Percentiles rank a stretch among this genome's conserved stretches.
Evolutionary conservation across 805 yeast species (phyloP).

Genomic region (Jamesozyma spencerorum): DNA sequence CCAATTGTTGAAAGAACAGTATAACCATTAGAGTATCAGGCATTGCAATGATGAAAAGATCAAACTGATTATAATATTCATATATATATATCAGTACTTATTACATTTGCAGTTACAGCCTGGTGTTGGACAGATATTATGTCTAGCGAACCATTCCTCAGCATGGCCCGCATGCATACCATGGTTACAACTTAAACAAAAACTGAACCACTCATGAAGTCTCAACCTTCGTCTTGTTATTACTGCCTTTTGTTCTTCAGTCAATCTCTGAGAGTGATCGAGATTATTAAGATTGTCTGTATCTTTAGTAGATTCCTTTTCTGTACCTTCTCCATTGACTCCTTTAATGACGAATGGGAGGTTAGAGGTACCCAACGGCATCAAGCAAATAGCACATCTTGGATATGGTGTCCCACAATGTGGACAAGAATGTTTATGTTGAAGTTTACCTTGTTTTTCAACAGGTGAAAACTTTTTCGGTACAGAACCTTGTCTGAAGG

Average conservation of each 20-base stretch:
- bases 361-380: slow-evolving; percentile 56
- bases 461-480: background rate
- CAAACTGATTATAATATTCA: too few species aligned
- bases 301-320: background rate
- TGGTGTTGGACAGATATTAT: slow-evolving; percentile 86
- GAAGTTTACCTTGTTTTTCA: slow-evolving; percentile 3
- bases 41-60: too few species aligned
- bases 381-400: slow-evolving; percentile 78
- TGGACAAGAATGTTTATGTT: slow-evolving; percentile 44
- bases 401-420: slow-evolving; percentile 85
- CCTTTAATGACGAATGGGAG: slow-evolving; percentile 29
- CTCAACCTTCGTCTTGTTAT: slow-evolving; percentile 16
- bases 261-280: slow-evolving; percentile 4
- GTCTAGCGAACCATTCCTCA: slow-evolving; percentile 88
- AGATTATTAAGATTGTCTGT: slow-evolving; percentile 1
- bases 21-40: too few species aligned
- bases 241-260: background rate
- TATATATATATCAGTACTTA: slow-evolving; percentile 32
- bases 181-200: slow-evolving; percentile 84
- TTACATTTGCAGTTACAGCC: slow-evolving; percentile 83
- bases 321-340: slow-evolving; percentile 1
- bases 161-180: slow-evolving; percentile 95
- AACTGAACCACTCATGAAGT: slow-evolving; percentile 80
- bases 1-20: too few species aligned
- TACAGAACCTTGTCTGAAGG: background rate